Conservation (phyloP, 2,329 filamentous ascomycete genomes). For the Aphanocladium album region DNA sequence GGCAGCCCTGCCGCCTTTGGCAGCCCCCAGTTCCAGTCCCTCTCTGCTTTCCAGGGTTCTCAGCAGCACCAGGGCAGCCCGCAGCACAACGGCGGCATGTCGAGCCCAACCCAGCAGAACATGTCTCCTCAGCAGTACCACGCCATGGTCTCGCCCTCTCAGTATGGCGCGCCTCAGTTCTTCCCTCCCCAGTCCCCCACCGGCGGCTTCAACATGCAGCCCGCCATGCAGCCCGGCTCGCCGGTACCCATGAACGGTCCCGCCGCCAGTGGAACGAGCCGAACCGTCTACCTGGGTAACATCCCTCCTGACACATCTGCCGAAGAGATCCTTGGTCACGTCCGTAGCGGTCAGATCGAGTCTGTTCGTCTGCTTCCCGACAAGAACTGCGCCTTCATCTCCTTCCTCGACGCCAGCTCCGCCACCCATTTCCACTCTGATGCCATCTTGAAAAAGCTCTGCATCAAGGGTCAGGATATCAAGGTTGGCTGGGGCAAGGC, state of each 20-base stretch:
- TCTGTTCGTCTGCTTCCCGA: slow-evolving; percentile 95
- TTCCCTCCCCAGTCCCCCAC: slow-evolving; percentile 87
- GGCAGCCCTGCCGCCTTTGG: slow-evolving; percentile 86
- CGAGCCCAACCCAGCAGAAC: slow-evolving; percentile 70
- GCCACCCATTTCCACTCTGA: slow-evolving; percentile 99
- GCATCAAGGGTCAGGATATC: slow-evolving; percentile 97
- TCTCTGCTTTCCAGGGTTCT: slow-evolving; percentile 62
- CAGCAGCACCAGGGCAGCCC: slow-evolving; percentile 46
- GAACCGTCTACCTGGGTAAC: slow-evolving; percentile 95
- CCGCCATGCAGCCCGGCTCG: slow-evolving; percentile 60
- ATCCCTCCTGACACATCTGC: slow-evolving; percentile 96
- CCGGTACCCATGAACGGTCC: slow-evolving; percentile 73
- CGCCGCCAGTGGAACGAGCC: slow-evolving; percentile 82
- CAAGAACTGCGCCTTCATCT: slow-evolving; percentile 99
- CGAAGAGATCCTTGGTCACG: slow-evolving; percentile 93
- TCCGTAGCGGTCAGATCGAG: slow-evolving; percentile 96
- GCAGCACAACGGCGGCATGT: slow-evolving; percentile 57
- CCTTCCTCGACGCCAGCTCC: slow-evolving; percentile 94
- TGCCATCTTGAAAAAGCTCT: slow-evolving; percentile 98
- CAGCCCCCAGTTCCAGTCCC: slow-evolving; percentile 85
- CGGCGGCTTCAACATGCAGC: slow-evolving; percentile 59
- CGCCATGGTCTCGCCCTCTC: slow-evolving; percentile 78
- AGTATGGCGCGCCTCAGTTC: slow-evolving; percentile 75
- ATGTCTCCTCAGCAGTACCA: slow-evolving; percentile 83
- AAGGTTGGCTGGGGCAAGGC: slow-evolving; percentile 99